Base-by-base conservation (phyloP, 1,139 yeast species). In the Suhomyces atakaporum region DNA sequence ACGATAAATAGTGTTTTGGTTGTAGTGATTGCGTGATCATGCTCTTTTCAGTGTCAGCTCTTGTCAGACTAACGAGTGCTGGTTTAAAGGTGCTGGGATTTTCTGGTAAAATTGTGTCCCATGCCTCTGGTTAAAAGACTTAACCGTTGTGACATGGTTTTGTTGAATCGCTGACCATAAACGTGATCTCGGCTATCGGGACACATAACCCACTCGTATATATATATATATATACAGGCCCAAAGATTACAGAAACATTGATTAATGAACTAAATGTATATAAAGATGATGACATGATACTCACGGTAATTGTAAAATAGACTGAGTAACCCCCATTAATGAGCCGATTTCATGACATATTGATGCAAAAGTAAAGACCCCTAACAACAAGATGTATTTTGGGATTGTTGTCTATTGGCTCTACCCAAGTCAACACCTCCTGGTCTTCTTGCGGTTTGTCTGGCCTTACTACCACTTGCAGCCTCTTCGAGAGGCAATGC, bases 401-500 rank as follows among this genome's bases (percentile, higher is more conserved):
- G 58, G 22, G 46, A 51, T 28, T 56, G 56, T 27, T 51, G 58
- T 39, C 53, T 51, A 22, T 49, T 43, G n/a, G 55, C 51, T 49
- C 70, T 59, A 15, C 60, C 61, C 54, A 68, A 66, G 39, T 68
- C 73, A 18, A 68, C 70, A 2, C 73, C 74, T 3, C 53, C 51
- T 5, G 57, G 38, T 36, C 59, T 50, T 43, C 63, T 60, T 11
- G 48, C 53, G 3, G 50, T 49, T 14, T 56, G 42, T 48, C 62
- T 58, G 15, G 54, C 46, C 47, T 66, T 58, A 14, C 62, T 55
- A 25, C 46, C 51, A 12, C 47, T 45, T 10, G 55, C 53, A 14
- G 59, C 58, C 32, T 69, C 73, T 33, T 71, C 75, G 15, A 69
- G 63, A 1, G 76, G 76, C 43, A 71, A 67, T 2, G 72, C 71